Evolutionary conservation across 2,329 filamentous ascomycete species (phyloP), one percentile per base, ranked within the genome.

Genomic region (Aureobasidium mangrovei): DNA sequence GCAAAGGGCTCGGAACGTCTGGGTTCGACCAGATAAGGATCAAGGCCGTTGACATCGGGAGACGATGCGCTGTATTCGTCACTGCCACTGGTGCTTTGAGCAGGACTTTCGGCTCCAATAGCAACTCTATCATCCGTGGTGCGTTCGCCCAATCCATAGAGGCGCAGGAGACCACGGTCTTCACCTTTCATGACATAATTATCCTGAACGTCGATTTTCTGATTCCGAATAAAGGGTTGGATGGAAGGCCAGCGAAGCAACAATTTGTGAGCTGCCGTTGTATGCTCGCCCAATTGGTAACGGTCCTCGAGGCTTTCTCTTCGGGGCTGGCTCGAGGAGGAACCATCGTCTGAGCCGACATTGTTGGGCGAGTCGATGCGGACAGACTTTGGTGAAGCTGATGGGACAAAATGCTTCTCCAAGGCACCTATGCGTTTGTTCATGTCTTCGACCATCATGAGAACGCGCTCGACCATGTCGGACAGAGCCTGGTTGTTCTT

Each of bases 221-320:
- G 18, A 7, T 27, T 53, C 4, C 26, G 39, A 6, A 53, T 40
- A 18, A 53, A 44, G 39, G 63, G 61, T 43, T 59, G 54, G 58
- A 62, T 74, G 61, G 55, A 69, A 54, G 33, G 88, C 82, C 64
- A 96, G 65, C 58, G 77, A 71, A 65, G 76, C 71, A 97, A 73
- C 18, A 97, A 74, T 58, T 90, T 81, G 48, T 93, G 88, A 1
- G 90, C 90, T n/a, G 89, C 82, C 0, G 91, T 96, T 0, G 88
- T 94, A 64, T 97, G 91, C 60, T 95, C 88, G 29, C 84, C 80
- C 0, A 89, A 87, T 54, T 95, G 87, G 1, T 12, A 40, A 24
- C n/a, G 4, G 5, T 54, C 42, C 18, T 35, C 42, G 26, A 35
- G 18, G 10, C 10, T 9, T 6, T n/a, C 35, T 7, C 28, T 24